Conservation (phyloP, 2,329 filamentous ascomycete species). For the Lasiodiplodia sp. region DNA sequence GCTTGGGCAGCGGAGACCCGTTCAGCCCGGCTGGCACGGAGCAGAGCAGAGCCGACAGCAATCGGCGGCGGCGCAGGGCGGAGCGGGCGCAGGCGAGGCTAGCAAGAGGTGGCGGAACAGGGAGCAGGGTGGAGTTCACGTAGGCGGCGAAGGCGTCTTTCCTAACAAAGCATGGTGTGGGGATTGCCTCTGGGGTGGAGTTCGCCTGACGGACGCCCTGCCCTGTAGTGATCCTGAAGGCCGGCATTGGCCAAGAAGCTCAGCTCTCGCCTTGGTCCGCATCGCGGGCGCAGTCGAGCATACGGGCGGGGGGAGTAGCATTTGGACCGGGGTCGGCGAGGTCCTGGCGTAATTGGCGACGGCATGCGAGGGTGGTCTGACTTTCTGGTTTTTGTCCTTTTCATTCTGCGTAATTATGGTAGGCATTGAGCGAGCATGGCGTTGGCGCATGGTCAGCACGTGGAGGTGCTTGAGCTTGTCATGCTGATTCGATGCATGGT, state of each 20-base stretch:
- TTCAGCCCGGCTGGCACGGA: conserved; percentile 43
- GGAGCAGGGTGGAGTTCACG: conserved; percentile 49
- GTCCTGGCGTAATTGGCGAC: conserved; percentile 17
- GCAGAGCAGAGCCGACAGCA: conserved; percentile 49
- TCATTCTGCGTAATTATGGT: conserved; percentile 5
- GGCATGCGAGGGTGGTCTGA: conserved; percentile 16
- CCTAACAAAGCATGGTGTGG: conserved; percentile 40
- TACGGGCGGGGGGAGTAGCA: not conserved
- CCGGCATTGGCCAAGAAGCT: not conserved
- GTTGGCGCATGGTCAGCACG: conserved; percentile 20
- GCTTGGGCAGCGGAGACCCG: conserved; percentile 43
- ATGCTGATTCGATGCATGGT: conserved; percentile 17
- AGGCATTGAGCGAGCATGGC: conserved; percentile 19
- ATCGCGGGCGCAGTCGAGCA: not conserved
- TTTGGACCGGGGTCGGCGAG: not conserved
- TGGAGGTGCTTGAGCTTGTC: conserved; percentile 20
- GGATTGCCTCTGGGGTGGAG: conserved; percentile 47
- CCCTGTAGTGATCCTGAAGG: conserved; percentile 3
- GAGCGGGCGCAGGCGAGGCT: conserved; percentile 47
- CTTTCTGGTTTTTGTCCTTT: conserved; percentile 7
- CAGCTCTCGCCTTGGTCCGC: conserved; percentile 3
- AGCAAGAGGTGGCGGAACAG: conserved; percentile 34
- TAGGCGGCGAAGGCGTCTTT: conserved; percentile 32
- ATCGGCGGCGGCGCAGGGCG: conserved; percentile 47
- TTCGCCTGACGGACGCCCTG: conserved; percentile 41